A percentile compares a stretch with the other conserved stretches of the same genome.
Evolutionary conservation across 202 grass and related monocot genomes (phyloP).

Genomic region (Zoysia matrella): DNA sequence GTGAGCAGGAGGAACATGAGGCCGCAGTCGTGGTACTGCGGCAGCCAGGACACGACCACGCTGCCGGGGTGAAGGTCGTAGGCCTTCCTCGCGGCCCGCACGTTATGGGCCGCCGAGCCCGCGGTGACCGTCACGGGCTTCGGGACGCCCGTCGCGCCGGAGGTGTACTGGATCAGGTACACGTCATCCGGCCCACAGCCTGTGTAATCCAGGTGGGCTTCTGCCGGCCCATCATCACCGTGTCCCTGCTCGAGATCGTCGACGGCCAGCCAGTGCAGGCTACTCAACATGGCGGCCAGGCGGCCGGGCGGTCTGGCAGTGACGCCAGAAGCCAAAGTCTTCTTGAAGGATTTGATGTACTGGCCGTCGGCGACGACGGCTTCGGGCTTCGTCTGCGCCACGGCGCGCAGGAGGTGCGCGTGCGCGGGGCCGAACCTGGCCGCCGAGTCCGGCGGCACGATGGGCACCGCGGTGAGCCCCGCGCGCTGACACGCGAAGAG

Average conservation of each 20-base stretch:
- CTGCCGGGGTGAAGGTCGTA: constrained; percentile 44
- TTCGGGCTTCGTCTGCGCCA: constrained; percentile 49
- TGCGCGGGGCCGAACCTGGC: constrained; percentile 14
- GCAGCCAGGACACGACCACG: constrained; percentile 63
- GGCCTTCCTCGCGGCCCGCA: constrained; percentile 49
- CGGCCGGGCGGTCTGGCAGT: too few species aligned
- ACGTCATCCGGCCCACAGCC: too few species aligned
- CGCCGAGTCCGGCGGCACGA: constrained; percentile 45
- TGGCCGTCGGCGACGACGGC: constrained; percentile 42
- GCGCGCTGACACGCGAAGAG: constrained; percentile 73
- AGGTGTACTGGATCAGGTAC: too few species aligned
- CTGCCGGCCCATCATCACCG: background rate
- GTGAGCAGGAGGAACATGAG: constrained; percentile 76
- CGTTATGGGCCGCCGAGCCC: constrained; percentile 57
- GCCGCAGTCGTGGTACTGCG: constrained; percentile 70
- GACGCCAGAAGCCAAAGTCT: too few species aligned
- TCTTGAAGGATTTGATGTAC: constrained; percentile 22
- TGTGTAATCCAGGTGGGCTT: too few species aligned
- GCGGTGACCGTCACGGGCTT: constrained; percentile 13
- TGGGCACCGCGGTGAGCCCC: constrained; percentile 55
- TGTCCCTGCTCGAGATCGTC: too few species aligned
- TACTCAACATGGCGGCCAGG: too few species aligned
- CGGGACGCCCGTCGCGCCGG: too few species aligned
- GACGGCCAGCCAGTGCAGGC: too few species aligned
- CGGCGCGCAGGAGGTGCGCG: constrained; percentile 52